Evolutionary conservation across 371 early-diverging fungal genomes (phyloP), one percentile per base, ranked within the genome.

Genomic region (Nematocida ironsii): DNA sequence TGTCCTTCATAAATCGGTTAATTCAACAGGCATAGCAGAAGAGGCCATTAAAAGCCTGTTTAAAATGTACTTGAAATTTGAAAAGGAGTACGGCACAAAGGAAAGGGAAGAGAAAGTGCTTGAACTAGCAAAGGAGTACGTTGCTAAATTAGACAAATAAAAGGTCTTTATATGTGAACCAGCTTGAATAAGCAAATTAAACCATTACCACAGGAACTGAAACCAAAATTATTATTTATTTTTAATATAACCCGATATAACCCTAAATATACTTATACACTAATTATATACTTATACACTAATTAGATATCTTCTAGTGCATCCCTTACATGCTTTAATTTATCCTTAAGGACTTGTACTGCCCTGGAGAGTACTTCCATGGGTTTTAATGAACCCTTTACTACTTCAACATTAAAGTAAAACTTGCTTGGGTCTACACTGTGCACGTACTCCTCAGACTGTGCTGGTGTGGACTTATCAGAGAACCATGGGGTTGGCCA

Each of bases 321-420:
- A 40, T 44, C 55, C 11, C 23, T 25, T 57, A 82, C 52, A 48
- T 72, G 20, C 16, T 56, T 39, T n/a, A 81, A 39, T 57, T 85
- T 87, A 9, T 72, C 72, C 50, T 76, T 84, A 20, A 84, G 83
- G 16, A 85, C 74, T 23, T 71, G 45, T 13, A 87, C 47, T 33
- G 80, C 86, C 52, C 67, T 33, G 33, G 55, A 23, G 5, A 87
- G 64, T 39, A 86, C 72, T n/a, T 82, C 84, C 56, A 76, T 55
- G 3, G 87, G 87, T 44, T 72, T 73, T 5, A 71, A 74, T 39
- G 60, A 70, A 33, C 86, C 87, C 55, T 83, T 83, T 13, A 87
- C 85, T 27, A 86, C 82, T 70, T 87, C 87, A 18, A 87, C 83
- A 27, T 84, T 62, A 82, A 87, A 84, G 42, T 83, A 71, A 55